These are phyloP conservation scores for Diaporthe ampelina DNA, from an alignment of 2,329 filamentous ascomycete genomes.

Conservation along the genomic window DNA sequence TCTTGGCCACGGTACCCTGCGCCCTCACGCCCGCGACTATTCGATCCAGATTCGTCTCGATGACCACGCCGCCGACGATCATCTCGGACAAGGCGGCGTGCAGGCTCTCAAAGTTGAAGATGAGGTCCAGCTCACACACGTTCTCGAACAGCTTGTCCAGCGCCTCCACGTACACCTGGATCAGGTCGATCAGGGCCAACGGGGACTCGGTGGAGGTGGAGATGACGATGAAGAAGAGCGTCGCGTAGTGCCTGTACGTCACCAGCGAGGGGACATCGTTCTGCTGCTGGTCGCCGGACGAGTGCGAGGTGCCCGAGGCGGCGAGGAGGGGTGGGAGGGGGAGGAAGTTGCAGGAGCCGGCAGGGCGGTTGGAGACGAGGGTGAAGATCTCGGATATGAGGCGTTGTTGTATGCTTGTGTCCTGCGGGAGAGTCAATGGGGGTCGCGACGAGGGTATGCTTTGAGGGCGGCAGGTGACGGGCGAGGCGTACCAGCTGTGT, in stretches of 20 bases:
- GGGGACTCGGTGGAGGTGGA: slow-evolving; percentile 96
- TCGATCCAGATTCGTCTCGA: slow-evolving; percentile 90
- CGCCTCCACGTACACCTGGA: slow-evolving; percentile 97
- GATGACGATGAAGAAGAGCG: slow-evolving; percentile 98
- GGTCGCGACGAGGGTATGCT: neutral
- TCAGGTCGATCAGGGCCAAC: slow-evolving; percentile 93
- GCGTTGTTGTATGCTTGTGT: slow-evolving; percentile 96
- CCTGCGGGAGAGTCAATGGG: slow-evolving; percentile 65
- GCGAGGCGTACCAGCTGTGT: slow-evolving; percentile 81
- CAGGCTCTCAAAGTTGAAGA: slow-evolving; percentile 98
- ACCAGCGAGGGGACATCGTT: slow-evolving; percentile 95
- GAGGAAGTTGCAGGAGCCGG: slow-evolving; percentile 97
- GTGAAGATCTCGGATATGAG: slow-evolving; percentile 98
- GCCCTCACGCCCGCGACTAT: slow-evolving; percentile 87
- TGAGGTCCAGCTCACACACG: slow-evolving; percentile 97
- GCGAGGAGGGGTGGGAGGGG: slow-evolving; percentile 79
- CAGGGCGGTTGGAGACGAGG: slow-evolving; percentile 90
- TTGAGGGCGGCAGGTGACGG: neutral
- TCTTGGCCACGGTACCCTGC: slow-evolving; percentile 83
- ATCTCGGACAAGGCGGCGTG: slow-evolving; percentile 93
- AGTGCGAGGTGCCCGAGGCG: slow-evolving; percentile 73
- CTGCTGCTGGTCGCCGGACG: slow-evolving; percentile 73
- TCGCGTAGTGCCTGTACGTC: slow-evolving; percentile 98
- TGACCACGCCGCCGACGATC: slow-evolving; percentile 94
- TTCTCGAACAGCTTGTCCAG: slow-evolving; percentile 97